Conservation (phyloP, 495 filamentous ascomycete genomes). For the Cercophora sp. region DNA sequence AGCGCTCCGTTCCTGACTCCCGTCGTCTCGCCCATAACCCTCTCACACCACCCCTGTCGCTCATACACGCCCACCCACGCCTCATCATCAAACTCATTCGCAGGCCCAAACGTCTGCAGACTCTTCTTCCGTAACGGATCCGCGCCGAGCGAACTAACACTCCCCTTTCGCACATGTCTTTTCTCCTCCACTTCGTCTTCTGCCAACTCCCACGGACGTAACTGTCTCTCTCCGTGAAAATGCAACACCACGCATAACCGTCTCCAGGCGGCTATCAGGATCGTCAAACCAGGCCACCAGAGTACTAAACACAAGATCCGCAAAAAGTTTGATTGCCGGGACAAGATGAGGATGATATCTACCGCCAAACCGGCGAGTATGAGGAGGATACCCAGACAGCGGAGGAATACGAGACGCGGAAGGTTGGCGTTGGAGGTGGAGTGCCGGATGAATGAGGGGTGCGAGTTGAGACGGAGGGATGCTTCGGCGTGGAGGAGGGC, state of each 20-base stretch:
- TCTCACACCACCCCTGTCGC: conserved; percentile 52
- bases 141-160: background rate
- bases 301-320: conserved; percentile 51
- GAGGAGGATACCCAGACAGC: conserved; percentile 46
- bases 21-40: conserved; percentile 59
- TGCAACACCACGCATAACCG: conserved; percentile 64
- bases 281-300: conserved; percentile 59
- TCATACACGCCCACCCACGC: conserved; percentile 57
- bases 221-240: conserved; percentile 52
- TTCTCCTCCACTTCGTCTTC: background rate
- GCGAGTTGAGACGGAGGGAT: conserved; percentile 24
- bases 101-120: conserved; percentile 42
- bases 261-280: conserved; percentile 55
- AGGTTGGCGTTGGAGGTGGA: conserved; percentile 61
- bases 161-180: background rate
- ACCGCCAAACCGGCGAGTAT: conserved; percentile 49
- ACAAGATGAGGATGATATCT: conserved; percentile 55
- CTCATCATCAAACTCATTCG: conserved; percentile 57
- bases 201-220: conserved; percentile 61
- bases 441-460: conserved; percentile 51
- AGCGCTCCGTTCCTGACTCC: conserved; percentile 60
- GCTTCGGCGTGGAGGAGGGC: conserved; percentile 56
- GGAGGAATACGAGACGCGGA: conserved; percentile 55
- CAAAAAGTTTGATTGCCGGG: conserved; percentile 46
- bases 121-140: conserved; percentile 40